Percentiles rank a stretch among this genome's conserved stretches.
Evolutionary conservation across 225 moss, liverwort and hornwort genomes (phyloP).

Genomic region (Physcomitrellopsis africana): DNA sequence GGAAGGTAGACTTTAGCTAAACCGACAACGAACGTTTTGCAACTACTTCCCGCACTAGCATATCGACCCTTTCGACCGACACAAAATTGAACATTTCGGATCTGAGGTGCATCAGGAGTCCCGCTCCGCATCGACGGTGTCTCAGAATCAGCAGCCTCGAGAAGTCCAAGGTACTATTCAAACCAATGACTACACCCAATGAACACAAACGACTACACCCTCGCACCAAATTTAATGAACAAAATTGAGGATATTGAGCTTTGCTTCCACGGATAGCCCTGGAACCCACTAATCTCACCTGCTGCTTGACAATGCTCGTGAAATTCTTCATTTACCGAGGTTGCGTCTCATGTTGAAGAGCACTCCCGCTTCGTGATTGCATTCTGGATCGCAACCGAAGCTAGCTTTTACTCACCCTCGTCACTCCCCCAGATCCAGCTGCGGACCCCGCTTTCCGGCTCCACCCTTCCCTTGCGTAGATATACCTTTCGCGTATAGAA

Average conservation of each 20-base stretch:
- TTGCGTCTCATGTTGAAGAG: background rate
- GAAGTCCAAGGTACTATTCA: background rate
- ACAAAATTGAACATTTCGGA: background rate
- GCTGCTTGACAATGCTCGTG: background rate
- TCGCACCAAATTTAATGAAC: background rate
- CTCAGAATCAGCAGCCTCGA: background rate
- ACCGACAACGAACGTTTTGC: background rate
- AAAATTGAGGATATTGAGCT: constrained; percentile 10
- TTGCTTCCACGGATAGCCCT: background rate
- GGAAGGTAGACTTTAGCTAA: background rate
- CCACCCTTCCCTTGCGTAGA: background rate
- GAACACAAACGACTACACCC: background rate
- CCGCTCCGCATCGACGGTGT: too few species aligned
- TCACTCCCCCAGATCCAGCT: background rate
- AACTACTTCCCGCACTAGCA: background rate
- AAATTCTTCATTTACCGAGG: background rate
- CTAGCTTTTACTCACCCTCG: background rate
- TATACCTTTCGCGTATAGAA: background rate
- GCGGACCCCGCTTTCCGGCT: background rate
- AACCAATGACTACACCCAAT: too few species aligned
- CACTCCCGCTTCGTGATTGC: background rate
- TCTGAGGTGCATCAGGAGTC: background rate
- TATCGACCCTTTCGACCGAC: background rate
- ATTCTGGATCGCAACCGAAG: constrained; percentile 9
- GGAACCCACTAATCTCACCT: constrained; percentile 28